Base-by-base conservation (phyloP, 495 filamentous ascomycete genomes). In the Aspergillus nanangensis region DNA sequence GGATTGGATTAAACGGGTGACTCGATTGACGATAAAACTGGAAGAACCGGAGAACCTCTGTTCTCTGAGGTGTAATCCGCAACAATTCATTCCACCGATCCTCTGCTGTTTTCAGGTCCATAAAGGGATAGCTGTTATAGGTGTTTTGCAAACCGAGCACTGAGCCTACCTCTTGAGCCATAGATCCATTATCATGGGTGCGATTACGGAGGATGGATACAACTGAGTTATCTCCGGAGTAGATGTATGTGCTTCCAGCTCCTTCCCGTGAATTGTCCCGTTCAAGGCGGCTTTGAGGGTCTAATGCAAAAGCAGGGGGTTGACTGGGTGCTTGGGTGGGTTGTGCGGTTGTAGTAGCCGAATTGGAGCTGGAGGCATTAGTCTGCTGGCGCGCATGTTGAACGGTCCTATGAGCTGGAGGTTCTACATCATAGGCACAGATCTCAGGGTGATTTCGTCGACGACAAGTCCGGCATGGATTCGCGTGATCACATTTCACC, bases 121-220 rank as follows among this genome's bases (percentile, higher is more conserved):
- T 66, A 17, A 91, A 82, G 3, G 86, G 85, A 59, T 89, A 91
- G 23, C 78, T 83, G 17, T 77, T 77, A 17, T 71, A 73, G 14
- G 86, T 85, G 50, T 87, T 88, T 53, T 88, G 83, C 11, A 90
- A 71, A 9, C 86, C 86, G 17, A 91, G 77, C 7, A 89, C 62
- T 13, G 66, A 64, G 0, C 58, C 56, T 8, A 60, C 52, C 7
- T 69, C 63, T 0, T 53, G 55, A 7, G 60, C 55, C 56, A 68
- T 55, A 2, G 60, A 58, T 17, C 58, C 62, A 50, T 80, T 43
- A 81, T 77, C 71, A 79, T 84, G 66, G 75, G 82, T 55, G 5
- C 59, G 49, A 15, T 51, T 42, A 4, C 61, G 63, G 35, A 67
- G 43, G 3, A 67, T 62, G 2, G 65, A 69, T 3, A 63, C 53